Evolutionary conservation across 1,284 basidiomycete species (phyloP), one percentile per base, ranked within the genome.

Genomic region (Paramarasmius palmivorus): DNA sequence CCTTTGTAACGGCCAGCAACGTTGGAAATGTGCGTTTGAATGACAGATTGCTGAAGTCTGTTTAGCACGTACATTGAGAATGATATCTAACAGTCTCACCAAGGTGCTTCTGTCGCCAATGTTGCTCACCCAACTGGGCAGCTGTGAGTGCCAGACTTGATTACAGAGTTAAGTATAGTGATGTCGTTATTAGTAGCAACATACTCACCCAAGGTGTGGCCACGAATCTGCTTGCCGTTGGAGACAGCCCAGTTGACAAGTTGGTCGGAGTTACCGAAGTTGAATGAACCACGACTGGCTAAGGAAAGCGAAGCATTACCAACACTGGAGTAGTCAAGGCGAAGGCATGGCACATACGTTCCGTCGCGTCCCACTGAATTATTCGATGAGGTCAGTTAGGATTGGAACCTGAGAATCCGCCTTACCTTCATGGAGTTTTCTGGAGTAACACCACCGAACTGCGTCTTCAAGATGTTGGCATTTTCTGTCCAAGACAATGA

Each of bases 111-210:
- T 67, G 57, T 72, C 65, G 29, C 52, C 61, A 26, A 46, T 46
- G 26, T 15, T 32, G 19, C 25, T 46, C 7, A 76, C 78, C 77
- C 77, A 80, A 36, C 60, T 54, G 4, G 78, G 78, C 29, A 80
- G 72, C 56, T 79, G 77, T 50, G 70, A 73, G 64, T 77, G 73
- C 77, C 78, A 81, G 47, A 79, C 77, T 69, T 32, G 45, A 45
- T 4, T 42, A 15, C 2, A 15, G 15, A 7, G 47, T 39, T 3
- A 9, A 34, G 35, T 57, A 14, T 9, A 22, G 9, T 15, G 7
- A 20, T 8, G 2, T 26, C 20, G 17, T 2, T 20, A 26, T 51
- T 0, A 14, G 26, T 32, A 35, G 12, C 22, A 23, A 14, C 2
- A 6, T 40, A 57, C 29, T 26, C 52, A 72, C 70, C 69, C 20